phyloP scores from a whole-genome alignment of 2,329 filamentous ascomycete species.

The Colletotrichum sp. region DNA sequence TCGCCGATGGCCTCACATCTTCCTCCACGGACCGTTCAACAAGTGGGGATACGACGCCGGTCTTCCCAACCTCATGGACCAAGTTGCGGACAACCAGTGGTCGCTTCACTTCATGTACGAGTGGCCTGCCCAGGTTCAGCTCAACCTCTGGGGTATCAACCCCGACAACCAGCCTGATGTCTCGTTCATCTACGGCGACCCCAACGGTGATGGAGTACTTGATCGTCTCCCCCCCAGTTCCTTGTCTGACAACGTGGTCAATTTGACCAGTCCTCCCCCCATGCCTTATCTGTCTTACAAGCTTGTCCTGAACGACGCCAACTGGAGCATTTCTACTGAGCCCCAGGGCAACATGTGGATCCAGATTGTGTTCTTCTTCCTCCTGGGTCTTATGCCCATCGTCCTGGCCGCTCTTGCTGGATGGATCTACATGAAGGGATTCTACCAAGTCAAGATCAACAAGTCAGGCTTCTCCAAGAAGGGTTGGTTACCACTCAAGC shows the following conservation, averaged over 20 bases:
- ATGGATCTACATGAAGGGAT: slow-evolving; percentile 61
- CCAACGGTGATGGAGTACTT: slow-evolving; percentile 64
- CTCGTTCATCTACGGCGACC: slow-evolving; percentile 63
- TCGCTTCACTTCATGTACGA: slow-evolving; percentile 65
- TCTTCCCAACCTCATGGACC: slow-evolving; percentile 14
- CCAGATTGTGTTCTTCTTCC: slow-evolving; percentile 57
- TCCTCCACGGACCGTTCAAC: slow-evolving; percentile 67
- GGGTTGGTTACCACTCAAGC: slow-evolving; percentile 30
- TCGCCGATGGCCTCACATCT: slow-evolving; percentile 66
- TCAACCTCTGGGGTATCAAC: slow-evolving; percentile 73
- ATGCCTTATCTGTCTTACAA: slow-evolving; percentile 59
- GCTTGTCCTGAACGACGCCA: slow-evolving; percentile 59
- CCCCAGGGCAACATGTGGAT: slow-evolving; percentile 56
- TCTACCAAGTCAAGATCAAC: slow-evolving; percentile 61
- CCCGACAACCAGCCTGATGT: slow-evolving; percentile 66
- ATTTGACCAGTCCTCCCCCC: slow-evolving; percentile 59
- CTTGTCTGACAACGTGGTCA: slow-evolving; percentile 59
- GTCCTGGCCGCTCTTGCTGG: slow-evolving; percentile 52
- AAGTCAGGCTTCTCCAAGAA: slow-evolving; percentile 30
- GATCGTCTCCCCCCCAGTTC: slow-evolving; percentile 67
- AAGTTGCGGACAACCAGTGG: slow-evolving; percentile 57
- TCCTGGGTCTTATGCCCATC: slow-evolving; percentile 58
- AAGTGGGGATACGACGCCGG: slow-evolving; percentile 68
- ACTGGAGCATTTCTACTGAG: slow-evolving; percentile 53
- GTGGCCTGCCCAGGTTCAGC: slow-evolving; percentile 65